Base-by-base conservation (phyloP, 352 stramenopile species). In the Phytophthora chlamydospora region DNA sequence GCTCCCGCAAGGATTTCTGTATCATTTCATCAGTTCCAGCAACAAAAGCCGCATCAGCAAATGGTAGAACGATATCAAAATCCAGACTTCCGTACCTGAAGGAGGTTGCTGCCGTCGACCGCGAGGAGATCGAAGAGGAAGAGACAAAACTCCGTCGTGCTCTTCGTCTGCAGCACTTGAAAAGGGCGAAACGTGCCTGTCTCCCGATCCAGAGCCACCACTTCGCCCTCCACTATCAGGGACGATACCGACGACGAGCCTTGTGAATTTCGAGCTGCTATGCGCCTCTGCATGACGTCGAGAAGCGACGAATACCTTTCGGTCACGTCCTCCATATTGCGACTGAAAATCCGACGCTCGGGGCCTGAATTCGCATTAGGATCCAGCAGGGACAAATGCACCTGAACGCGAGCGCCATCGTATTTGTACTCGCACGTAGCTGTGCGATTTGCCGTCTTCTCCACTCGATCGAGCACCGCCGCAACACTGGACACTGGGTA, bases 371-470 rank as follows among this genome's bases (percentile, higher is more conserved):
- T 14, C 6, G 41, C 24, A 9, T 51, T 33, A 14, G 21, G 31
- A n/a, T 40, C 16, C 13, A 45, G 21, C n/a, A 73, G 10, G 10
- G 66, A 60, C 35, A 89, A 54, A 54, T 95, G 85, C 12, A 93
- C 68, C 44, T 95, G 85, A 14, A 95, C 80, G 14, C 85, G 82
- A 2, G 83, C 85, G 17, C 85, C 85, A 62, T 95, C 85, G 56
- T 95, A 95, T 58, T 95, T 95, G 78, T 77, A 93, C 47, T 95
- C 85, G 45, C 83, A 91, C 5, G 84, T 85, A 11, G 80, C 83
- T 14, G 58, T 66, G 38, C 50, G 52, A 21, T 48, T 48, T 6
- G 50, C 43, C 24, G 68, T 74, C 45, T 88, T 90, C 1, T 27
- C 45, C 2, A 88, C 71, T n/a, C 81, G 83, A 21, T 63, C 61